Evolutionary conservation across 2,329 filamentous ascomycete genomes (phyloP).

Genomic region (Ascochyta pisi): DNA sequence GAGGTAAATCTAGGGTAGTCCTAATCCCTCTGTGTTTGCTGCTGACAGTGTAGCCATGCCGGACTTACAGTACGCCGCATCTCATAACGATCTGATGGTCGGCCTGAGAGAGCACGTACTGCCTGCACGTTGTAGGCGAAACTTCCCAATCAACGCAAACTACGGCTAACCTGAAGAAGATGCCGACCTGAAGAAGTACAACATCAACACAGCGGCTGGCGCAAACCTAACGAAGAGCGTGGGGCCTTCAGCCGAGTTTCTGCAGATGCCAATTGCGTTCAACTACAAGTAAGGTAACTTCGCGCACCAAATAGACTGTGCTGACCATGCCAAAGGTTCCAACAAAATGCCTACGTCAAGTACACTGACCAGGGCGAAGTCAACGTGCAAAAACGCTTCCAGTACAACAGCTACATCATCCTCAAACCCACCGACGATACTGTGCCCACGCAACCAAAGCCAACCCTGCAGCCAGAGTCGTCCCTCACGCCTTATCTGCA

Average conservation of each 20-base stretch:
- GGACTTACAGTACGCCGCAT: slow-evolving; percentile 84
- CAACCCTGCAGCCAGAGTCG: slow-evolving; percentile 60
- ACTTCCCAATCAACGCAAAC: background rate
- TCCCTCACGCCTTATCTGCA: slow-evolving; percentile 65
- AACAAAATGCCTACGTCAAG: slow-evolving; percentile 82
- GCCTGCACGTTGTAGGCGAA: slow-evolving; percentile 69
- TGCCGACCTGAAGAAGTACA: slow-evolving; percentile 68
- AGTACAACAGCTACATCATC: slow-evolving; percentile 54
- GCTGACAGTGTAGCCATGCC: slow-evolving; percentile 64
- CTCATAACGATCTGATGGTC: slow-evolving; percentile 71
- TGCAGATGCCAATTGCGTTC: slow-evolving; percentile 76
- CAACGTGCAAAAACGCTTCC: slow-evolving; percentile 38
- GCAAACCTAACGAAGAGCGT: slow-evolving; percentile 73
- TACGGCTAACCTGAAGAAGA: slow-evolving; percentile 47
- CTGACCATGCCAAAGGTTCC: slow-evolving; percentile 63
- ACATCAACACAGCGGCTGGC: slow-evolving; percentile 44
- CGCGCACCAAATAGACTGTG: background rate
- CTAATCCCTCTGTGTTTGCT: background rate
- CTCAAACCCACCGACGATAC: slow-evolving; percentile 66
- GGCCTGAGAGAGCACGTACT: slow-evolving; percentile 75
- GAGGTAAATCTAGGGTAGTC: slow-evolving; percentile 58
- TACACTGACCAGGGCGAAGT: slow-evolving; percentile 54
- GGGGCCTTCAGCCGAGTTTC: slow-evolving; percentile 80
- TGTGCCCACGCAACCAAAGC: slow-evolving; percentile 67
- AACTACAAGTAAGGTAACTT: slow-evolving; percentile 57